phyloP scores from a whole-genome alignment of 108 stramenopile species.

The Cylindrotheca closterium region DNA sequence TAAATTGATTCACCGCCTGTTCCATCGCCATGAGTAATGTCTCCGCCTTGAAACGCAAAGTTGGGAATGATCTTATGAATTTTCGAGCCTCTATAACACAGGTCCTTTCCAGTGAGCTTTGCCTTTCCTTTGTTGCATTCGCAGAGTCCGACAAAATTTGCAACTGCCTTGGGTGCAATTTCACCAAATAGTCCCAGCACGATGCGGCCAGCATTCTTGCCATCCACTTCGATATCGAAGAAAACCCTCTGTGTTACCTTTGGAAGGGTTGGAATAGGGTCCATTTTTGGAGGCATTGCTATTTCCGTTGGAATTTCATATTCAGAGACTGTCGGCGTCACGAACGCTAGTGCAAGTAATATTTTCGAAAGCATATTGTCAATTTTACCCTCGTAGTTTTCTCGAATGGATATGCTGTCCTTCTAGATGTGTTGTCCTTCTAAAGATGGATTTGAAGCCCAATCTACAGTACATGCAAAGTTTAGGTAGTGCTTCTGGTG shows the following conservation, averaged over 20 bases:
- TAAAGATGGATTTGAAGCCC: not conserved
- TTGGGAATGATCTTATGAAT: conserved; percentile 87
- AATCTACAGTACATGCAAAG: not conserved
- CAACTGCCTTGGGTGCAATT: conserved; percentile 85
- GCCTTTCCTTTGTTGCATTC: conserved; percentile 75
- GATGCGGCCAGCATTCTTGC: conserved; percentile 49
- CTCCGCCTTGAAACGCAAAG: conserved; percentile 91
- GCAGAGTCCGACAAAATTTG: conserved; percentile 89
- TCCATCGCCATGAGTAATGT: conserved; percentile 88
- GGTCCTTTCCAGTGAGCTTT: conserved; percentile 64
- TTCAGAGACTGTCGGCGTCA: conserved; percentile 4
- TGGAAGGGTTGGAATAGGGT: conserved; percentile 66
- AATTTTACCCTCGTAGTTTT: not conserved
- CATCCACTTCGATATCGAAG: conserved; percentile 59
- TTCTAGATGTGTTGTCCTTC: not conserved
- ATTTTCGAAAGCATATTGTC: not conserved
- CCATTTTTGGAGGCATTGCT: conserved; percentile 72
- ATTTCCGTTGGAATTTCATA: conserved; percentile 64
- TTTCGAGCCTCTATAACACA: conserved; percentile 72
- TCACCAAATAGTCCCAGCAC: conserved; percentile 91
- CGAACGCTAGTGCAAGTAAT: conserved; percentile 1
- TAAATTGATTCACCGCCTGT: conserved; percentile 94
- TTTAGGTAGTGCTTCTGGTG: not conserved
- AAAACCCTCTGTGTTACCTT: conserved; percentile 75
- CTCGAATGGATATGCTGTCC: not conserved